Conservation (phyloP, 163 green algal genomes). For the Prototheca wickerhamii region DNA sequence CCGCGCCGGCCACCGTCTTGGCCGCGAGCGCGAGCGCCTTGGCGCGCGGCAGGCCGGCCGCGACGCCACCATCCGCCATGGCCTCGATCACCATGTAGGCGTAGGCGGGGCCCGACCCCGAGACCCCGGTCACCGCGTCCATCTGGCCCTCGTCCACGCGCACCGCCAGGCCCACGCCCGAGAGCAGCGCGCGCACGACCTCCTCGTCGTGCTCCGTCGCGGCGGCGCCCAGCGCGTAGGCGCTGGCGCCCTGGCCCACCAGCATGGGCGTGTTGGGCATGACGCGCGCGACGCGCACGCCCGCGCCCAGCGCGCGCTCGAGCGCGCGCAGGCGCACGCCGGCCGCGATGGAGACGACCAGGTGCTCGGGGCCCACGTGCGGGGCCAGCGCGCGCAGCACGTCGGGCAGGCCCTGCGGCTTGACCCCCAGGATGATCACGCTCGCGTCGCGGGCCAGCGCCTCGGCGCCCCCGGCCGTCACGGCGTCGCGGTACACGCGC, state of each 20-base stretch:
- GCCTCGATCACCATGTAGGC: slow-evolving; percentile 75
- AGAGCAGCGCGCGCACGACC: slow-evolving; percentile 43
- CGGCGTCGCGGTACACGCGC: slow-evolving; percentile 11
- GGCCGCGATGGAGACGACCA: slow-evolving; percentile 69
- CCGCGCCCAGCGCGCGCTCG: slow-evolving; percentile 31
- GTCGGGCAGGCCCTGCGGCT: slow-evolving; percentile 32
- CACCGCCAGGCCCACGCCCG: slow-evolving; percentile 43
- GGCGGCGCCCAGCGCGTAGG: slow-evolving; percentile 42
- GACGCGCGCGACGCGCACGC: slow-evolving; percentile 35
- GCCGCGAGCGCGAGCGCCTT: slow-evolving; percentile 58
- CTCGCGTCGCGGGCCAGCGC: slow-evolving; percentile 20
- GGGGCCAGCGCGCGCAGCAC: slow-evolving; percentile 45
- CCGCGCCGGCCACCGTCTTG: slow-evolving; percentile 53
- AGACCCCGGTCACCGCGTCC: slow-evolving; percentile 64
- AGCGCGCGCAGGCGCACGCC: slow-evolving; percentile 41
- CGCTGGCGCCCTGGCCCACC: slow-evolving; percentile 28
- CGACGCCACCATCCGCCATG: slow-evolving; percentile 68
- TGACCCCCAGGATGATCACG: slow-evolving; percentile 39
- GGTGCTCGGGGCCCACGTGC: slow-evolving; percentile 31
- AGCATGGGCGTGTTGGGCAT: slow-evolving; percentile 76
- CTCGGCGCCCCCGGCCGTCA: slow-evolving; percentile 22
- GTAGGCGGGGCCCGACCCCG: slow-evolving; percentile 68
- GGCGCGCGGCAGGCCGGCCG: slow-evolving; percentile 61
- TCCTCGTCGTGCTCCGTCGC: slow-evolving; percentile 41
- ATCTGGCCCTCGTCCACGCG: slow-evolving; percentile 50